phyloP scores from a whole-genome alignment of 768 basidiomycete species.

The Cyclocybe aegerita region DNA sequence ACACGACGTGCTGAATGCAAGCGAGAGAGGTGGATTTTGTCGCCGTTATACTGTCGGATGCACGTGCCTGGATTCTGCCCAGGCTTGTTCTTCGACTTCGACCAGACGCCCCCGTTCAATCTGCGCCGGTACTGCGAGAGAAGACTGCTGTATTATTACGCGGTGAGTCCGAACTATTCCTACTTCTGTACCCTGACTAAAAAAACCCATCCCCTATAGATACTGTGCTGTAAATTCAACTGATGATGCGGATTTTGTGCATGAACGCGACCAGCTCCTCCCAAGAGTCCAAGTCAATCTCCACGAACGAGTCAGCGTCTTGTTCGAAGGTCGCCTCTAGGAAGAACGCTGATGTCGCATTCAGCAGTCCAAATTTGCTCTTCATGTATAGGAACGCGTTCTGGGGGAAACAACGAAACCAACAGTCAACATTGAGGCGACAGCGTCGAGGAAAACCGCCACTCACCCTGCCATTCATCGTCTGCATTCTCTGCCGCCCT shows the following conservation, averaged over 20 bases:
- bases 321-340: conserved; percentile 27
- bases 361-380: conserved; percentile 34
- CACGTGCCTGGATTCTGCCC: too few species aligned
- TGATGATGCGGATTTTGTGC: conserved; percentile 24
- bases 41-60: too few species aligned
- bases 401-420: conserved; percentile 13
- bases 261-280: conserved; percentile 33
- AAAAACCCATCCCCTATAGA: too few species aligned
- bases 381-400: conserved; percentile 35
- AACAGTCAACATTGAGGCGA: not conserved
- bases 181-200: too few species aligned
- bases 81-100: not conserved
- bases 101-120: not conserved
- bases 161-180: not conserved
- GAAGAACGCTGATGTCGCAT: conserved; percentile 25
- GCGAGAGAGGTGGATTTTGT: too few species aligned
- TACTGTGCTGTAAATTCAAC: conserved; percentile 8
- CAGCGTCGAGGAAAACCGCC: not conserved
- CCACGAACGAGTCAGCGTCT: conserved; percentile 24
- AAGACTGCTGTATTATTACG: not conserved
- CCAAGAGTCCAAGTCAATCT: conserved; percentile 38
- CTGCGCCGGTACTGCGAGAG: not conserved
- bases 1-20: too few species aligned
- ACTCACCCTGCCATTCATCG: conserved; percentile 32
- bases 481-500: conserved; percentile 28